Evolutionary conservation across 2,329 filamentous ascomycete genomes (phyloP), one percentile per base, ranked within the genome.

Genomic region (Alternaria conjuncta): DNA sequence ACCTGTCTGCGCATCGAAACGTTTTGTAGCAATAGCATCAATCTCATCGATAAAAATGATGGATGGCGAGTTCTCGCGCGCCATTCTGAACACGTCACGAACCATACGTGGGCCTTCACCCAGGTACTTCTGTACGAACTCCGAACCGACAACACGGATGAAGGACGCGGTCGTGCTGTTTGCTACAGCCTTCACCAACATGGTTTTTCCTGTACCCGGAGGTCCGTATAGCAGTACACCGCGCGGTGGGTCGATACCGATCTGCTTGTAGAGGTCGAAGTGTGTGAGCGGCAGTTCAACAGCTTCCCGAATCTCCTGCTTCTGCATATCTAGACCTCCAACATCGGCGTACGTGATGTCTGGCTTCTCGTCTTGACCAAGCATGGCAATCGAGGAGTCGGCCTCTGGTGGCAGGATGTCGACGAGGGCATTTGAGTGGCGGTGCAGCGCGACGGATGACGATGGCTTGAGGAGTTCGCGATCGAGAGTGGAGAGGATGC

Each of bases 31-130:
- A 75, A 99, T 98, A 67, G 96, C 96, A 79, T 99, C 96, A 73
- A 99, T 97, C 82, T 99, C 96, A 79, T 99, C 96, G 79, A 99
- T 99, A 86, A 99, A 99, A 83, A 99, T 99, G 81, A 99, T 99
- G 63, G 94, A 92, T 0, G 96, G 96, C 1, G 94, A 95, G 85
- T 99, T 99, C 85, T 99, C 96, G 67, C 96, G 91, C 41, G 96
- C 96, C 96, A 99, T 99, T 67, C 96, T 89, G 88, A 99, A 99
- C 44, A 99, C 96, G 80, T 99, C 96, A 76, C 96, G 93, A 57
- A 99, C 96, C 96, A 99, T 99, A 71, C 96, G 93, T 57, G 96
- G 96, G 55, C 96, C 96, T 81, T 99, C 96, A 80, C 96, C 96
- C 2, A 99, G 87, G 77, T 99, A 99, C 84, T 99, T 99, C 80